Evolutionary conservation across 1,284 basidiomycete genomes (phyloP).

Genomic region (Tetrapyrgos nigripes): DNA sequence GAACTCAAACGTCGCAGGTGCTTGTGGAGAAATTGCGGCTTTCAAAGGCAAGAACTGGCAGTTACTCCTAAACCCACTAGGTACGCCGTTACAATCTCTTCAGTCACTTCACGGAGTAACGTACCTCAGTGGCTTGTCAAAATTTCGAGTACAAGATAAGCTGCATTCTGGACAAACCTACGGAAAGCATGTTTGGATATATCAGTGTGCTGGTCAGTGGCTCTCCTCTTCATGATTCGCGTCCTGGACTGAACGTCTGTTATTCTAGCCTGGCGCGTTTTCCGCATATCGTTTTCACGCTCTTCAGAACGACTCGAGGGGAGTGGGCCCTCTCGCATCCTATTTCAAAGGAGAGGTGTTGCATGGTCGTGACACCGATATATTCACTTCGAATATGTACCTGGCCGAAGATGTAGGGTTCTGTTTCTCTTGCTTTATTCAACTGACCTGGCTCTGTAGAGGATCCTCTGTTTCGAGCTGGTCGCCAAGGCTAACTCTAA

Average conservation of each 20-base stretch:
- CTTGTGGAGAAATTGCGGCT: slow-evolving; percentile 93
- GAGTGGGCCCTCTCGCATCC: slow-evolving; percentile 88
- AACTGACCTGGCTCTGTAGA: slow-evolving; percentile 48
- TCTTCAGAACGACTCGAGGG: slow-evolving; percentile 86
- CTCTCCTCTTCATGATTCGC: neutral
- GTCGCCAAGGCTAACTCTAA: slow-evolving; percentile 89
- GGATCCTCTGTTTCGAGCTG: slow-evolving; percentile 97
- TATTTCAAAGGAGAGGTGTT: slow-evolving; percentile 98
- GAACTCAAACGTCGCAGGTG: slow-evolving; percentile 92
- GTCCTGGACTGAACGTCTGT: neutral
- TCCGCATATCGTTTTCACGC: slow-evolving; percentile 94
- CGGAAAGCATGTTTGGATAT: slow-evolving; percentile 93
- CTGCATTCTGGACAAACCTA: slow-evolving; percentile 94
- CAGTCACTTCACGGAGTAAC: neutral
- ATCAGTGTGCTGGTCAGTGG: slow-evolving; percentile 79
- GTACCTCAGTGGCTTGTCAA: slow-evolving; percentile 85
- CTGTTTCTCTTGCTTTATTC: slow-evolving; percentile 1
- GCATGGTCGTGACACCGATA: slow-evolving; percentile 90
- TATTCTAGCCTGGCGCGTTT: slow-evolving; percentile 85
- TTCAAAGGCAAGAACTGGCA: slow-evolving; percentile 93
- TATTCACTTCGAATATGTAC: slow-evolving; percentile 95
- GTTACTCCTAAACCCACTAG: slow-evolving; percentile 83
- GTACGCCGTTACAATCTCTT: slow-evolving; percentile 45
- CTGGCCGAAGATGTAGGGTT: slow-evolving; percentile 81
- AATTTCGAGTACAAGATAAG: slow-evolving; percentile 96